Conservation (phyloP, 2,329 filamentous ascomycete species). For the Penicillium sp. region DNA sequence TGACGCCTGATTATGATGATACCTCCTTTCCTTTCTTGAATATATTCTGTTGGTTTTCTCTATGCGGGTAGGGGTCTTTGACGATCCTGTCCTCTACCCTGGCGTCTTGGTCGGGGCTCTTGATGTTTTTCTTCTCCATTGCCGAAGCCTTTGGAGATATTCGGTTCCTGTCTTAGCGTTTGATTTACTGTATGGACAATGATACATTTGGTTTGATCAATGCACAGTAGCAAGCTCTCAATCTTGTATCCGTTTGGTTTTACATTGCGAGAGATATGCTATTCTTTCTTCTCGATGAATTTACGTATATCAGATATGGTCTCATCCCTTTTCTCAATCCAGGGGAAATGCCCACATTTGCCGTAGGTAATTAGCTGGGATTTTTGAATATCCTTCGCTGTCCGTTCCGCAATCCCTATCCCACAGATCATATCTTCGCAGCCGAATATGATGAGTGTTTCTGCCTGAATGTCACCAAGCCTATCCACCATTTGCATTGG, state of each 20-base stretch:
- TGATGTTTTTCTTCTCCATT: constrained; percentile 9
- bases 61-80: constrained; percentile 22
- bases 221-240: constrained; percentile 15
- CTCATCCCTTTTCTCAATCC: constrained; percentile 23
- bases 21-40: constrained; percentile 21
- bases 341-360: constrained; percentile 29
- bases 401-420: constrained; percentile 16
- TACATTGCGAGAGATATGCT: not conserved
- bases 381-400: constrained; percentile 11
- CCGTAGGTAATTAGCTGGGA: constrained; percentile 1
- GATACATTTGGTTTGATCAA: constrained; percentile 13
- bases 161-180: constrained; percentile 11
- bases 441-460: constrained; percentile 27
- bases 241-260: not conserved
- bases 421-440: constrained; percentile 24
- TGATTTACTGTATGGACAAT: constrained; percentile 20
- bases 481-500: constrained; percentile 17
- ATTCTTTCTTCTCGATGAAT: constrained; percentile 11
- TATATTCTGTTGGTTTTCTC: constrained; percentile 17
- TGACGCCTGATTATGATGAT: constrained; percentile 31
- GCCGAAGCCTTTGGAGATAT: constrained; percentile 3
- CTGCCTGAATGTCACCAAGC: constrained; percentile 21
- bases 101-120: constrained; percentile 23
- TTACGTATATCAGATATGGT: constrained; percentile 15
- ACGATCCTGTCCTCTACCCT: constrained; percentile 31